phyloP scores from a whole-genome alignment of 1,139 yeast genomes.

The Sugiyamaella neomexicana region DNA sequence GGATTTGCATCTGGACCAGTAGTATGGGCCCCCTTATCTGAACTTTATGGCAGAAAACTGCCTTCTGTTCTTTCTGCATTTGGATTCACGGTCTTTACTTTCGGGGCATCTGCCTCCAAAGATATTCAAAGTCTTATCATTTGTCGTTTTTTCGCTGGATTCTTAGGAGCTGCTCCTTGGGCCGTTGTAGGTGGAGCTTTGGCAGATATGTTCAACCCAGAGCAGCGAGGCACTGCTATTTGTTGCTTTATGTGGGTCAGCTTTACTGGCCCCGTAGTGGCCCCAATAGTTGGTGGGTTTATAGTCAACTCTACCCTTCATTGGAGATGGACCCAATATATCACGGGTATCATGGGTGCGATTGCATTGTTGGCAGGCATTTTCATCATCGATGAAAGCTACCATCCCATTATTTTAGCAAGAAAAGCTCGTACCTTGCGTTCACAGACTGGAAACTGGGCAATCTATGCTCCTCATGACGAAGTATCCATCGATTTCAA shows the following conservation, averaged over 20 bases:
- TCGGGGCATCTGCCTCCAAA: constrained; percentile 69
- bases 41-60: constrained; percentile 64
- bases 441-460: constrained; percentile 63
- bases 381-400: constrained; percentile 66
- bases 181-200: constrained; percentile 82
- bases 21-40: constrained; percentile 76
- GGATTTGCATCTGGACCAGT: constrained; percentile 85
- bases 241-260: constrained; percentile 60
- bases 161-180: constrained; percentile 75
- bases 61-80: constrained; percentile 56
- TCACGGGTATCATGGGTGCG: constrained; percentile 52
- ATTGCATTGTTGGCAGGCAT: constrained; percentile 39
- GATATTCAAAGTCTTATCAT: constrained; percentile 69
- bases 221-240: constrained; percentile 65
- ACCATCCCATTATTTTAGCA: constrained; percentile 46
- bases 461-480: constrained; percentile 82
- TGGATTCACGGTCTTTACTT: constrained; percentile 58
- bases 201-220: constrained; percentile 67
- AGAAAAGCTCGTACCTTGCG: constrained; percentile 49
- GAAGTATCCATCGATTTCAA: constrained; percentile 58
- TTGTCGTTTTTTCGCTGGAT: constrained; percentile 73
- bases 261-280: constrained; percentile 69
- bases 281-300: constrained; percentile 53
- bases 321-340: constrained; percentile 61
- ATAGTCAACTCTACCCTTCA: constrained; percentile 42